Evolutionary conservation across 2,329 filamentous ascomycete genomes (phyloP).

Genomic region (Delphinella strobiligena): DNA sequence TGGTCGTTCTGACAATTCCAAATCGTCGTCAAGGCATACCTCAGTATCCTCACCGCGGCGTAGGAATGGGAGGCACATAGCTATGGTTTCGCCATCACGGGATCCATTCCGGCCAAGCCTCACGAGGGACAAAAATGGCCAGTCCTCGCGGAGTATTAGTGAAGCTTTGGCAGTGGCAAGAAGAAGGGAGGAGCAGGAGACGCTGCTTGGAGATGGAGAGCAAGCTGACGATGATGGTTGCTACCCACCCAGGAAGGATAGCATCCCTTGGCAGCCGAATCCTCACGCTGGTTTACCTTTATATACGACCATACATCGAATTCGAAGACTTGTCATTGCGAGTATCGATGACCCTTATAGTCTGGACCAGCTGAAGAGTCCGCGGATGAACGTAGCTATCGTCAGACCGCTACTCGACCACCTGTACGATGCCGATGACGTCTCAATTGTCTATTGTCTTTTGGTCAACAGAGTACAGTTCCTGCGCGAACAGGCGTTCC

Average conservation of each 20-base stretch:
- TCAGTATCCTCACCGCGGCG: background rate
- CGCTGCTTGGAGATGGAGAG: constrained; percentile 32
- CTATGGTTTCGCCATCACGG: constrained; percentile 10
- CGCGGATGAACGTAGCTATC: constrained; percentile 69
- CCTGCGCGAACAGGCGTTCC: constrained; percentile 61
- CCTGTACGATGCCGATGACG: constrained; percentile 65
- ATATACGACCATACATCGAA: constrained; percentile 62
- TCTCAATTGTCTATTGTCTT: constrained; percentile 74
- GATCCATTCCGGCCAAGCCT: constrained; percentile 18
- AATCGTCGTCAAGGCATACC: background rate
- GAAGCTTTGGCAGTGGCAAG: constrained; percentile 28
- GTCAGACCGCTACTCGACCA: constrained; percentile 75
- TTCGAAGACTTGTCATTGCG: constrained; percentile 33
- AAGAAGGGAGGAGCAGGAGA: constrained; percentile 36
- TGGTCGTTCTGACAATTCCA: constrained; percentile 1
- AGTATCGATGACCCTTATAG: constrained; percentile 52
- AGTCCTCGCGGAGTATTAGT: constrained; percentile 23
- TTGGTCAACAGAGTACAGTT: constrained; percentile 75
- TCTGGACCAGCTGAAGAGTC: constrained; percentile 65
- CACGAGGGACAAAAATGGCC: constrained; percentile 15
- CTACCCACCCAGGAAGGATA: constrained; percentile 24
- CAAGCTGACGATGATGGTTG: constrained; percentile 35
- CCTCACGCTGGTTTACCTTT: constrained; percentile 54
- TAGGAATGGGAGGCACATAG: constrained; percentile 13
- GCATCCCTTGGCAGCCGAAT: constrained; percentile 35